A percentile compares a stretch with the other conserved stretches of the same genome.
Evolutionary conservation across 169 alveolate genomes (phyloP).

Genomic region (Cryptosporidium viatorum): DNA sequence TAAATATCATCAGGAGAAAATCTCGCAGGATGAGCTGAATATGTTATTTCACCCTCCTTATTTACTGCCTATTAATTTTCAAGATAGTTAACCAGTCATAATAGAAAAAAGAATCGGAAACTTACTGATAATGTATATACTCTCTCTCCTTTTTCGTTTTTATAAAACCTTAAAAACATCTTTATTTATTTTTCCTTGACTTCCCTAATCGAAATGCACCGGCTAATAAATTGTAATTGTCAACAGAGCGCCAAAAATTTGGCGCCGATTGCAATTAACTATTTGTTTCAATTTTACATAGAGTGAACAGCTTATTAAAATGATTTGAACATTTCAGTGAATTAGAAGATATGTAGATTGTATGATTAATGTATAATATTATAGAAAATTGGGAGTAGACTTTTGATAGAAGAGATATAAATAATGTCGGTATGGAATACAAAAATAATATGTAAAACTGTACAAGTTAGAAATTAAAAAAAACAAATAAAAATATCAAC

Average conservation of each 20-base stretch:
- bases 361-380: no score
- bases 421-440: no score
- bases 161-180: slow-evolving; percentile 77
- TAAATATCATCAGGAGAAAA: slow-evolving; percentile 93
- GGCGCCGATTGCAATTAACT: background rate
- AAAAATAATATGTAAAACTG: no score
- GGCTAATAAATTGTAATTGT: no score
- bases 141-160: slow-evolving; percentile 80
- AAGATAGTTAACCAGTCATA: background rate
- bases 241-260: background rate
- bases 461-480: no score
- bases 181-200: background rate
- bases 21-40: slow-evolving; percentile 93
- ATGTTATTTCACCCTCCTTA: slow-evolving; percentile 83
- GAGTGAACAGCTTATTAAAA: no score
- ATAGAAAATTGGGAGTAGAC: background rate
- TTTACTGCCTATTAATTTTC: slow-evolving; percentile 2
- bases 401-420: no score
- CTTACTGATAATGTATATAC: slow-evolving; percentile 80
- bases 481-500: no score
- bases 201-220: background rate
- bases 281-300: no score
- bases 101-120: background rate
- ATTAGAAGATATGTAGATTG: no score
- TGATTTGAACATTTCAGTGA: no score